Evolutionary conservation across 768 basidiomycete genomes (phyloP).

Genomic region (Stropharia rugosoannulata): DNA sequence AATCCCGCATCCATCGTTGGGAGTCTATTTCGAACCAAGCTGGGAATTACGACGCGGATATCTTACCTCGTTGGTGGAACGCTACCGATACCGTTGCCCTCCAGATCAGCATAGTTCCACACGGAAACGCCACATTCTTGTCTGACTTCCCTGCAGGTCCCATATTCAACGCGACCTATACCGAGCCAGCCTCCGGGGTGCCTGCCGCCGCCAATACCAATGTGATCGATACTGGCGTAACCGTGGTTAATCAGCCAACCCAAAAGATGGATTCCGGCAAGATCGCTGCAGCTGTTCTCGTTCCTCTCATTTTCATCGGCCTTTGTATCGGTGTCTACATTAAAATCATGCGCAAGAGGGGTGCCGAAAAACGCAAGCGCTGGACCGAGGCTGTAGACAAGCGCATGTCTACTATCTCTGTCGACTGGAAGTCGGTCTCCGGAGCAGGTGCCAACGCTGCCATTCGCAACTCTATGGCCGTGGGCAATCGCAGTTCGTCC

Average conservation of each 20-base stretch:
- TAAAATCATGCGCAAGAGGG: conserved; percentile 48
- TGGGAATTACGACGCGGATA: conserved; percentile 47
- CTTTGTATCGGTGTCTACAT: conserved; percentile 48
- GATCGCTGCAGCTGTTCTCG: conserved; percentile 65
- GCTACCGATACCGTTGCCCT: conserved; percentile 44
- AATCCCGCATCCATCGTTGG: conserved; percentile 58
- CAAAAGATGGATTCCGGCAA: conserved; percentile 46
- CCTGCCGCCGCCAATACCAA: conserved; percentile 42
- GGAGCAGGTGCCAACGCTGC: conserved; percentile 71
- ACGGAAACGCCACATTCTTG: conserved; percentile 49
- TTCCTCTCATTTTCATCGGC: conserved; percentile 57
- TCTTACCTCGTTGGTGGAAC: conserved; percentile 76
- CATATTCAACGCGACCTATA: conserved; percentile 65
- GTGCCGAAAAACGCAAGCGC: conserved; percentile 49
- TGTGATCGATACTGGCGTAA: conserved; percentile 29
- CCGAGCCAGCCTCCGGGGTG: conserved; percentile 30
- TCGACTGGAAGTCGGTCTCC: conserved; percentile 76
- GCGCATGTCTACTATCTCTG: conserved; percentile 80
- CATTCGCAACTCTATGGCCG: conserved; percentile 67
- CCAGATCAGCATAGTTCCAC: conserved; percentile 58
- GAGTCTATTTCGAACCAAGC: conserved; percentile 42
- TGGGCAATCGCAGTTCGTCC: conserved; percentile 39
- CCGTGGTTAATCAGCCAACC: conserved; percentile 37
- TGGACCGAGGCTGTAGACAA: conserved; percentile 73
- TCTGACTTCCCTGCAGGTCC: conserved; percentile 63